phyloP scores from a whole-genome alignment of 176 grass and related monocot species.

The Tillandsia leiboldiana region DNA sequence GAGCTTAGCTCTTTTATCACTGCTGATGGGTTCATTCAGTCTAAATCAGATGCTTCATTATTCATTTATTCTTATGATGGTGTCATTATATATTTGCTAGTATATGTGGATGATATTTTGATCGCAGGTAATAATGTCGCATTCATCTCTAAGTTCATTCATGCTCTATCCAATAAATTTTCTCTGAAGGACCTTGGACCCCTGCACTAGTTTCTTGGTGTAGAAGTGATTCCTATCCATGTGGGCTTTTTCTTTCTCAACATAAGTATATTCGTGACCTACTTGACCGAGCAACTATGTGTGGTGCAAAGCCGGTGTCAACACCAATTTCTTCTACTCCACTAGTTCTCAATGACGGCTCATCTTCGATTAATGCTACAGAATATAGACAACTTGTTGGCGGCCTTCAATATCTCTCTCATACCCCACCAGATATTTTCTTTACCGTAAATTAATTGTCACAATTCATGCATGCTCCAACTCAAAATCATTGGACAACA shows the following conservation, averaged over 20 bases:
- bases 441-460: background rate
- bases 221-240: background rate
- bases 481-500: background rate
- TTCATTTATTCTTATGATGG: background rate
- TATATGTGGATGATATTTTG: constrained; percentile 10
- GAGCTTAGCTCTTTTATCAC: background rate
- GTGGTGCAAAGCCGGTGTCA: background rate
- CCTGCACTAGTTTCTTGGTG: background rate
- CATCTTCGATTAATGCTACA: background rate
- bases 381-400: constrained; percentile 1
- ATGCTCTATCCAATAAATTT: background rate
- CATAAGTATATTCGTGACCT: constrained; percentile 3
- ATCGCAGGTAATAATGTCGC: background rate
- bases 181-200: background rate
- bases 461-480: constrained; percentile 1
- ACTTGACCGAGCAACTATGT: background rate
- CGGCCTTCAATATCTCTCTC: constrained; percentile 1
- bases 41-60: background rate
- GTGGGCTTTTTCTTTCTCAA: background rate
- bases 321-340: background rate
- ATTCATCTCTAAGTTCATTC: background rate
- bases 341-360: background rate
- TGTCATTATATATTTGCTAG: background rate
- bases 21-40: background rate
- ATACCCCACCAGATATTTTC: background rate